Conservation (phyloP, 139 green algal genomes). For the Chlorella sp. region DNA sequence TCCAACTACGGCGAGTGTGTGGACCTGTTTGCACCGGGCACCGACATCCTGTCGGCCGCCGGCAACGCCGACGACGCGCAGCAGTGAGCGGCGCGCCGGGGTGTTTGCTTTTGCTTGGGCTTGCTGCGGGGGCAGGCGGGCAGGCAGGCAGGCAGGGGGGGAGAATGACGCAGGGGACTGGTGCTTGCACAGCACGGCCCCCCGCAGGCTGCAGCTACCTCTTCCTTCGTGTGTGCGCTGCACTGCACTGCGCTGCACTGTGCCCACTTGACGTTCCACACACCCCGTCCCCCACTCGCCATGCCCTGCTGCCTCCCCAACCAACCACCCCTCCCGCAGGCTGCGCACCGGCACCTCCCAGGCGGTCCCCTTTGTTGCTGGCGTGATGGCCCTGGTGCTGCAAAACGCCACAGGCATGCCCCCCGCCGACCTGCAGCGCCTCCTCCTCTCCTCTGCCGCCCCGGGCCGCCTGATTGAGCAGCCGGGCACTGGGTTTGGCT, state of each 20-base stretch:
- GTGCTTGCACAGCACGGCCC: no score
- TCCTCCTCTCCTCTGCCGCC: background rate
- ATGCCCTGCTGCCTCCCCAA: background rate
- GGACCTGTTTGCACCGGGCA: constrained; percentile 57
- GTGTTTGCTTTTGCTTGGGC: no score
- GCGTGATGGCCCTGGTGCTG: constrained; percentile 34
- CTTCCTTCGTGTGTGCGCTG: background rate
- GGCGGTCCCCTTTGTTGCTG: constrained; percentile 44
- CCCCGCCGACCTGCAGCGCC: background rate
- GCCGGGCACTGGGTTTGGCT: background rate
- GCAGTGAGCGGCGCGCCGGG: constrained; percentile 30
- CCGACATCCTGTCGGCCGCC: constrained; percentile 43
- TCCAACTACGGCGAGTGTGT: constrained; percentile 63
- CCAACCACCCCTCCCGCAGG: constrained; percentile 8
- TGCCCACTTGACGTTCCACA: no score
- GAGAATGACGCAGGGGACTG: no score
- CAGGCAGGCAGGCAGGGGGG: no score
- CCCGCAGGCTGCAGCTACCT: background rate
- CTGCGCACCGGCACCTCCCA: constrained; percentile 44
- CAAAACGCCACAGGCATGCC: constrained; percentile 33
- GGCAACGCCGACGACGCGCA: constrained; percentile 34
- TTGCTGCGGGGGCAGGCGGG: no score
- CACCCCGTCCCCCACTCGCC: no score
- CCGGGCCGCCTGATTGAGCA: background rate
- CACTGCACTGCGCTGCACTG: no score